Evolutionary conservation across 139 green algal species (phyloP).

Genomic region (Micractinium conductrix): DNA sequence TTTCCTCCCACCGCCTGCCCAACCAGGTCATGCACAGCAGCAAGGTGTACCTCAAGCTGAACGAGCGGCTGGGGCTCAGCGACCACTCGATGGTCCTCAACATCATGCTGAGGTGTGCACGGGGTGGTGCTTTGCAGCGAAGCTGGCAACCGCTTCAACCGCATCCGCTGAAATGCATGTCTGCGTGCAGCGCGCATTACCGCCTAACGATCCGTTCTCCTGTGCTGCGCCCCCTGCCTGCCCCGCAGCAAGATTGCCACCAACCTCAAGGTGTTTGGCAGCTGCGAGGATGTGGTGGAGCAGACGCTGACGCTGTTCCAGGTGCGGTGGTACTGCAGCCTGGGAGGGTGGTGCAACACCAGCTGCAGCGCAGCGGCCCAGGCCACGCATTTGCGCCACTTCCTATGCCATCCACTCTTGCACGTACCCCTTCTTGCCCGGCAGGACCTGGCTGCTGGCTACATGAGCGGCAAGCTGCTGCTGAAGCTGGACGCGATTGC

Average conservation of each 20-base stretch:
- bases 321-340: too few relatives aligned
- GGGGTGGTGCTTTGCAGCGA: background rate
- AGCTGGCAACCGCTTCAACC: background rate
- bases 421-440: too few relatives aligned
- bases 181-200: too few relatives aligned
- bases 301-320: slow-evolving; percentile 92
- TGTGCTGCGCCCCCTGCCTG: too few relatives aligned
- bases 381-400: too few relatives aligned
- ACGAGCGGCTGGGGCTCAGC: slow-evolving; percentile 79
- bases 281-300: slow-evolving; percentile 87
- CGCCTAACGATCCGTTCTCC: too few relatives aligned
- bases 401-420: too few relatives aligned
- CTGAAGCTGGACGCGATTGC: slow-evolving; percentile 92
- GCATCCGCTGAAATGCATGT: too few relatives aligned
- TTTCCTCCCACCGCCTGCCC: too few relatives aligned
- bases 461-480: slow-evolving; percentile 98
- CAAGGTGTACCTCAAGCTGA: slow-evolving; percentile 92
- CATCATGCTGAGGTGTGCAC: slow-evolving; percentile 86
- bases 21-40: slow-evolving; percentile 96
- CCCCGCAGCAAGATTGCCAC: slow-evolving; percentile 50
- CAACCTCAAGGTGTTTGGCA: slow-evolving; percentile 88
- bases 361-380: too few relatives aligned
- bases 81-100: slow-evolving; percentile 90
- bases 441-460: slow-evolving; percentile 91
- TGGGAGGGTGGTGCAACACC: too few relatives aligned